Evolutionary conservation across 1,139 yeast species (phyloP).

Genomic region (Lodderomyces jiufengensis): DNA sequence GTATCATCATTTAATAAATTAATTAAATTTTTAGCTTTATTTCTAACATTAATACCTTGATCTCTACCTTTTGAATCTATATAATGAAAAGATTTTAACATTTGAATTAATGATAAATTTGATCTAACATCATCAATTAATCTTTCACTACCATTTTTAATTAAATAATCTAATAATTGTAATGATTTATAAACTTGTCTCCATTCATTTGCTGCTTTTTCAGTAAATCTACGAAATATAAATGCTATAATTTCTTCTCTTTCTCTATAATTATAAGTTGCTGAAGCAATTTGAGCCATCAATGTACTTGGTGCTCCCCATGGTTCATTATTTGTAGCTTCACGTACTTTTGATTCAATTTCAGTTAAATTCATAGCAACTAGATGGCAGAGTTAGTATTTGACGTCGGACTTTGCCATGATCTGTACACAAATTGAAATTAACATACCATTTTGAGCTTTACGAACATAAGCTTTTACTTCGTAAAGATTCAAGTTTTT

Average conservation of each 20-base stretch:
- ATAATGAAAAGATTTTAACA: constrained; percentile 92
- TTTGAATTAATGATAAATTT: constrained; percentile 74
- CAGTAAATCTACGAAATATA: constrained; percentile 81
- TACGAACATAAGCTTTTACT: constrained; percentile 95
- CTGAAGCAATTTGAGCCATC: constrained; percentile 94
- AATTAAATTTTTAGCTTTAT: constrained; percentile 76
- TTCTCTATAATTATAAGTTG: constrained; percentile 84
- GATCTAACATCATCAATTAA: constrained; percentile 93
- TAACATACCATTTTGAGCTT: constrained; percentile 87
- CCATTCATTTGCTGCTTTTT: constrained; percentile 96
- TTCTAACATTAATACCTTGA: constrained; percentile 93
- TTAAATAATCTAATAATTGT: constrained; percentile 84
- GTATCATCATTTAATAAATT: constrained; percentile 73
- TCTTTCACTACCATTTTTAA: constrained; percentile 90
- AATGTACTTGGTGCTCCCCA: constrained; percentile 97
- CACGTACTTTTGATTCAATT: constrained; percentile 94
- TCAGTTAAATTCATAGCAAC: constrained; percentile 91
- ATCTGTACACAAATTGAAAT: too few relatives aligned
- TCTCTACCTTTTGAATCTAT: constrained; percentile 93
- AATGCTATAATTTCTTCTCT: constrained; percentile 73
- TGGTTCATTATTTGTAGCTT: constrained; percentile 97
- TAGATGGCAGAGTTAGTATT: constrained; percentile 15
- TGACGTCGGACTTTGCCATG: background rate
- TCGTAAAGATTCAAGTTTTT: constrained; percentile 87
- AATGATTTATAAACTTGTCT: constrained; percentile 93